These are phyloP conservation scores for Fulvia fulva DNA, from an alignment of 2,329 filamentous ascomycete species.

Conservation along the genomic window DNA sequence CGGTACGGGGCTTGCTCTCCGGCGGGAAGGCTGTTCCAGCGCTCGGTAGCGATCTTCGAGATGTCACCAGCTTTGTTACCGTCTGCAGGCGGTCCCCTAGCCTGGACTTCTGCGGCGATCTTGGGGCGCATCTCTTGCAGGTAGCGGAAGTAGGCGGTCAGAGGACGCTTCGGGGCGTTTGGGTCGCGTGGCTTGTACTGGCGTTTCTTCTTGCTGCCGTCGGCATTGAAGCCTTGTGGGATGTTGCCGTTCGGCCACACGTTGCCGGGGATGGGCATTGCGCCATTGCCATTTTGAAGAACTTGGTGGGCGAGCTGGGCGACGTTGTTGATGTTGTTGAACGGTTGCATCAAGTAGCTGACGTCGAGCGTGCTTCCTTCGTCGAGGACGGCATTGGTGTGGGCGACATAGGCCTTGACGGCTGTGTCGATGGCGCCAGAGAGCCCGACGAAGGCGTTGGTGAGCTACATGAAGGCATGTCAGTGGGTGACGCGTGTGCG, in stretches of 20 bases:
- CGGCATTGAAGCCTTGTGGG: conserved; percentile 9
- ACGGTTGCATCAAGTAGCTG: conserved; percentile 28
- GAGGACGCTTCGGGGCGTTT: conserved; percentile 87
- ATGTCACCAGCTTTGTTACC: conserved; percentile 79
- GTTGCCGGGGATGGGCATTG: conserved; percentile 2
- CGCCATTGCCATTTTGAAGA: conserved; percentile 15
- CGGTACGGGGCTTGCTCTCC: conserved; percentile 67
- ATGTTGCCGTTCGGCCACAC: background rate
- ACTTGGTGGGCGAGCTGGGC: conserved; percentile 23
- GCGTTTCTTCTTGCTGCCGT: conserved; percentile 32
- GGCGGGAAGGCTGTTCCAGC: conserved; percentile 75
- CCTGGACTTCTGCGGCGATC: conserved; percentile 65
- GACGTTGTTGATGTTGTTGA: conserved; percentile 25
- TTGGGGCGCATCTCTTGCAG: conserved; percentile 81
- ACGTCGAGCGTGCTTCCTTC: conserved; percentile 31
- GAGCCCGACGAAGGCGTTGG: conserved; percentile 73
- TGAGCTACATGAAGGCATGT: conserved; percentile 52
- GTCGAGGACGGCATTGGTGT: conserved; percentile 78
- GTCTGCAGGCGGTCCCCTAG: conserved; percentile 45
- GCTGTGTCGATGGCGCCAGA: conserved; percentile 75
- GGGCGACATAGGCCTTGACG: conserved; percentile 78
- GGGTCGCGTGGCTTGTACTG: conserved; percentile 62
- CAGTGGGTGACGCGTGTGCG: conserved; percentile 3
- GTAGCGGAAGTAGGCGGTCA: conserved; percentile 94
- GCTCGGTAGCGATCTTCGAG: conserved; percentile 77